Conservation (phyloP, 192 early-diverging fungal species). For the Kappamyces sp. region DNA sequence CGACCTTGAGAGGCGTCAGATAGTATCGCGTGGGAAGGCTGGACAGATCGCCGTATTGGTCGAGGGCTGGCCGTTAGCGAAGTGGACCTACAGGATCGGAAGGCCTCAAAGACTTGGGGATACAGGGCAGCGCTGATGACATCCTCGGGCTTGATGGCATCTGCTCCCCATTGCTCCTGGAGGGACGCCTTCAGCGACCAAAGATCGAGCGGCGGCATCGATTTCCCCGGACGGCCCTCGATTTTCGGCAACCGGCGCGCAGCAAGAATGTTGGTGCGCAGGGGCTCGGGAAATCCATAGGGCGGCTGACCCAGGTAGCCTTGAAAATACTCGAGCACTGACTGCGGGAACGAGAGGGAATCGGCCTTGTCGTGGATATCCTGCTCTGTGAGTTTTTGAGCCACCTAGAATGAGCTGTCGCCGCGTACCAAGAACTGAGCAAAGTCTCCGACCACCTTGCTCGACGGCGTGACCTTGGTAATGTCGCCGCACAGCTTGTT, state of each 20-base stretch:
- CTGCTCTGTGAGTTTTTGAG: conserved; percentile 69
- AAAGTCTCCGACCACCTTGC: conserved; percentile 97
- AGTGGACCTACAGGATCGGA: conserved; percentile 55
- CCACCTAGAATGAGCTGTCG: conserved; percentile 18
- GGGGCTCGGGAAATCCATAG: conserved; percentile 89
- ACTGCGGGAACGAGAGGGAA: conserved; percentile 86
- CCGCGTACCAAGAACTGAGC: conserved; percentile 89
- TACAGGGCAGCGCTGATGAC: conserved; percentile 79
- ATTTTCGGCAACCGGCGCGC: conserved; percentile 62
- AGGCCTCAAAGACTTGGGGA: conserved; percentile 60
- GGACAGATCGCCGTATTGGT: conserved; percentile 82
- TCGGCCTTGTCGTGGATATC: conserved; percentile 72
- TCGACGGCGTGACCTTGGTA: conserved; percentile 96
- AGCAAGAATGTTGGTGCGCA: conserved; percentile 72
- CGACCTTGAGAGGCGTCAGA: conserved; percentile 75
- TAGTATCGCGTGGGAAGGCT: conserved; percentile 88
- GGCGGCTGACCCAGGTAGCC: conserved; percentile 91
- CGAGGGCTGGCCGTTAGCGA: conserved; percentile 66
- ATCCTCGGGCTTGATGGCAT: conserved; percentile 69
- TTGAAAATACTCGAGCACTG: conserved; percentile 95
- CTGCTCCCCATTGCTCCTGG: conserved; percentile 72
- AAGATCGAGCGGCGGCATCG: conserved; percentile 76
- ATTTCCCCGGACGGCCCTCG: conserved; percentile 78
- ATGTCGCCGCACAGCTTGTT: conserved; percentile 92
- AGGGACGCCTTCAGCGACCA: conserved; percentile 63